Percentiles rank a stretch among this genome's conserved stretches.
These are phyloP conservation scores for Aspergillus eucalypticola DNA, from an alignment of 2,329 filamentous ascomycete genomes.

Conservation along the genomic window DNA sequence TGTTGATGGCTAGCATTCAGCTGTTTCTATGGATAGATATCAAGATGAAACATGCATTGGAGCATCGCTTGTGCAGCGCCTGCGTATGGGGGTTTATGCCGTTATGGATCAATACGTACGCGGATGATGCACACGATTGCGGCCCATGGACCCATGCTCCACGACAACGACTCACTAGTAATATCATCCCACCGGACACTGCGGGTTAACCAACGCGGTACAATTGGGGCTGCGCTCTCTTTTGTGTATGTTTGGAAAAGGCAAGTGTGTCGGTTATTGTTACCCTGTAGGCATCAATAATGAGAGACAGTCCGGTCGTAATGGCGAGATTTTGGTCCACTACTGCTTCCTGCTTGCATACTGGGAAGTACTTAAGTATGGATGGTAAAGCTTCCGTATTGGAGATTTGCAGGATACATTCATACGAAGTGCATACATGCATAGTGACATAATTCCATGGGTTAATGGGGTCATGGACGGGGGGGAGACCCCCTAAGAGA, in stretches of 20 bases:
- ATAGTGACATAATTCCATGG: no score
- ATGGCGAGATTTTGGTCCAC: background rate
- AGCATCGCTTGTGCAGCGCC: background rate
- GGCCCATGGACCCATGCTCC: background rate
- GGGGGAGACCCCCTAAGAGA: no score
- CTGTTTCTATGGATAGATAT: constrained; percentile 6
- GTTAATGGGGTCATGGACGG: no score
- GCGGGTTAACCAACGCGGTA: background rate
- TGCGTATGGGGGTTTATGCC: background rate
- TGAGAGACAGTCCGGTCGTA: background rate
- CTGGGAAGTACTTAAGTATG: no score
- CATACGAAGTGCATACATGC: no score
- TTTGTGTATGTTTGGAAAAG: background rate
- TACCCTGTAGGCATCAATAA: background rate
- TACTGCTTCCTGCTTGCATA: no score
- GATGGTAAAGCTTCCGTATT: no score
- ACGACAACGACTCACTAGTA: background rate
- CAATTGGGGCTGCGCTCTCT: background rate
- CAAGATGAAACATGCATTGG: constrained; percentile 13
- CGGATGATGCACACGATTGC: background rate
- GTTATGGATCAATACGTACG: background rate
- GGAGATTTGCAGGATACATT: no score
- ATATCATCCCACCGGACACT: constrained; percentile 3
- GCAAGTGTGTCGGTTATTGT: background rate
- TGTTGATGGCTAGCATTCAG: background rate